Evolutionary conservation across 2,329 filamentous ascomycete genomes (phyloP), one percentile per base, ranked within the genome.

Genomic region (Didymella glomerata): DNA sequence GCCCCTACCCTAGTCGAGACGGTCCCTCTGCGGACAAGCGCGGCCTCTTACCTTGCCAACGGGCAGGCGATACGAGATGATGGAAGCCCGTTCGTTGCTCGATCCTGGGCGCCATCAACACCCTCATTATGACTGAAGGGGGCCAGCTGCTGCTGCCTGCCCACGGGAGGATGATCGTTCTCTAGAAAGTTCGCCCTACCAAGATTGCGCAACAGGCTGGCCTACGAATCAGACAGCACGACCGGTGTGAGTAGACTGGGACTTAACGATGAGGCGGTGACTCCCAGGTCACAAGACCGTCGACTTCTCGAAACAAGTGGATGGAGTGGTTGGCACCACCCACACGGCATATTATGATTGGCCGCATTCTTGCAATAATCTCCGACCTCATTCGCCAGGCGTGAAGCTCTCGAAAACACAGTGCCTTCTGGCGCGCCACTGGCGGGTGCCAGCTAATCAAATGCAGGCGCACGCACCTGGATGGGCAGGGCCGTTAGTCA

Each of bases 381-480:
- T 68, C 64, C 69, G 69, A 64, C 53, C 48, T 65, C 40, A 76
- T 75, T 75, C 69, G 70, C 68, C 67, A 66, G 69, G 41, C 24
- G 64, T 62, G 57, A 67, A 63, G 67, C 55, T 71, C 60, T 72
- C 48, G 68, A 76, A 73, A 72, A 72, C 65, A 69, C 66, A 51
- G 50, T 70, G 64, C 54, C 61, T 64, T 60, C 57, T 65, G 68
- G 68, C 58, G 67, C 68, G 66, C 66, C 67, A 74, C 68, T 71
- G 67, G 68, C 57, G 60, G 59, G 48, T 42, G 51, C 57, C 45
- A 56, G 51, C 50, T 57, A 65, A 60, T 56, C 55, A 53, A 50
- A 54, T 50, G 48, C 56, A 66, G 53, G 50, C 62, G 62, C 64
- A 62, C 53, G 50, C 47, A 50, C 52, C 50, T 57, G 47, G 46